Evolutionary conservation across 768 basidiomycete species (phyloP).

Genomic region (Hericium alpestre): DNA sequence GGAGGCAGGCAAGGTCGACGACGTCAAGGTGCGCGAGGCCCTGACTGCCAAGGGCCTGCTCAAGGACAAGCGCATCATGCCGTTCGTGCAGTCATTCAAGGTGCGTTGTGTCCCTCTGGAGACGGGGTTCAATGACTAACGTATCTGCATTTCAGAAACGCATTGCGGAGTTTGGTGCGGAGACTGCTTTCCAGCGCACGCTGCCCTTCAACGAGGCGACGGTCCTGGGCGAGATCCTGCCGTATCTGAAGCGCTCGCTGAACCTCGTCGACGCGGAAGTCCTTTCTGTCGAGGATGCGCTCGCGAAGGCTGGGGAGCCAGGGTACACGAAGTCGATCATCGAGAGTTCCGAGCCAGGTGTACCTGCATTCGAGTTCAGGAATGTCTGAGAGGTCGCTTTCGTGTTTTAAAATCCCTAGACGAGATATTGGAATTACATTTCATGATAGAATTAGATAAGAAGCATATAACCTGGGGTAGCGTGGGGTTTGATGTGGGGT

Average conservation of each 20-base stretch:
- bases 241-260: conserved; percentile 75
- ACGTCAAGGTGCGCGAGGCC: conserved; percentile 60
- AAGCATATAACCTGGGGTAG: too few relatives aligned
- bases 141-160: conserved; percentile 51
- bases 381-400: conserved; percentile 39
- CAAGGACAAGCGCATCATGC: conserved; percentile 95
- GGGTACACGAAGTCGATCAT: conserved; percentile 64
- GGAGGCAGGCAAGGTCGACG: conserved; percentile 61
- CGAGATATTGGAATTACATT: background rate
- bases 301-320: conserved; percentile 36
- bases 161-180: conserved; percentile 62
- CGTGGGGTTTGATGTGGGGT: too few relatives aligned
- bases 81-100: conserved; percentile 89
- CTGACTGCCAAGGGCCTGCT: conserved; percentile 67
- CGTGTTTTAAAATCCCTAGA: background rate
- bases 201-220: conserved; percentile 76
- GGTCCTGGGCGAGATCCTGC: conserved; percentile 57
- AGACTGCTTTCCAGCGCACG: conserved; percentile 71
- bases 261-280: conserved; percentile 63
- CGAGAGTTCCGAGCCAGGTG: conserved; percentile 80
- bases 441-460: too few relatives aligned
- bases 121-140: background rate
- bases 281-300: conserved; percentile 56
- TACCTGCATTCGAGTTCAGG: conserved; percentile 78
- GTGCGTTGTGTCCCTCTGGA: conserved; percentile 28